phyloP scores from a whole-genome alignment of 2,329 filamentous ascomycete species.

The Fusarium sp. region DNA sequence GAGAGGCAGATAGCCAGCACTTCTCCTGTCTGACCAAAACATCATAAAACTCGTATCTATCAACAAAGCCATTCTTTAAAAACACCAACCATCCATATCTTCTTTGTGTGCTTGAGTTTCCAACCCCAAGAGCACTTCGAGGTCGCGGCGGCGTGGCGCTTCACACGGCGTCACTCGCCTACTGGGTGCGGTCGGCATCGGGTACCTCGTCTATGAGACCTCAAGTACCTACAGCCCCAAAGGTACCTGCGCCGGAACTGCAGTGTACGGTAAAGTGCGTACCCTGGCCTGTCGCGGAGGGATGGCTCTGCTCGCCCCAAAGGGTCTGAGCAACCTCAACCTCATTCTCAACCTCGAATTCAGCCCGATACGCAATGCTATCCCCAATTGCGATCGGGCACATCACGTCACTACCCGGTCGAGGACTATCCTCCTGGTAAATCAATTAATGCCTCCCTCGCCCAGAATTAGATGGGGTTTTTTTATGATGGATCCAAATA shows the following conservation, averaged over 20 bases:
- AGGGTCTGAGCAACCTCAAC: constrained; percentile 29
- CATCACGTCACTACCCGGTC: constrained; percentile 23
- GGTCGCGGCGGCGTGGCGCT: constrained; percentile 42
- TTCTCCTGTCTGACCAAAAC: not conserved
- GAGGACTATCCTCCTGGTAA: not conserved
- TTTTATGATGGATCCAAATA: constrained; percentile 1
- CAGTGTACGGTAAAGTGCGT: not conserved
- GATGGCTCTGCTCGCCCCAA: constrained; percentile 4
- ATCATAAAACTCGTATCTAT: not conserved
- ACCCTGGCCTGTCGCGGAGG: constrained; percentile 4
- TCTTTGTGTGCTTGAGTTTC: constrained; percentile 15
- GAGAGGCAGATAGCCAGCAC: not conserved
- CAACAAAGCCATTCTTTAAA: not conserved
- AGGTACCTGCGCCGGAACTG: constrained; percentile 13
- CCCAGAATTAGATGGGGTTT: constrained; percentile 2
- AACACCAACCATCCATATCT: not conserved
- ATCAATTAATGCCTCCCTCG: not conserved
- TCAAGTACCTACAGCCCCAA: constrained; percentile 23
- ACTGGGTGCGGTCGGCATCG: constrained; percentile 6
- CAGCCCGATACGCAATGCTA: constrained; percentile 5
- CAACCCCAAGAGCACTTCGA: constrained; percentile 16
- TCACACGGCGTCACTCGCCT: constrained; percentile 40
- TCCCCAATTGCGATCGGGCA: constrained; percentile 12
- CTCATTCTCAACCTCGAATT: constrained; percentile 18
- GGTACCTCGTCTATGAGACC: constrained; percentile 9